phyloP scores from a whole-genome alignment of 2,329 filamentous ascomycete species.

The Phialemonium atrogriseum region DNA sequence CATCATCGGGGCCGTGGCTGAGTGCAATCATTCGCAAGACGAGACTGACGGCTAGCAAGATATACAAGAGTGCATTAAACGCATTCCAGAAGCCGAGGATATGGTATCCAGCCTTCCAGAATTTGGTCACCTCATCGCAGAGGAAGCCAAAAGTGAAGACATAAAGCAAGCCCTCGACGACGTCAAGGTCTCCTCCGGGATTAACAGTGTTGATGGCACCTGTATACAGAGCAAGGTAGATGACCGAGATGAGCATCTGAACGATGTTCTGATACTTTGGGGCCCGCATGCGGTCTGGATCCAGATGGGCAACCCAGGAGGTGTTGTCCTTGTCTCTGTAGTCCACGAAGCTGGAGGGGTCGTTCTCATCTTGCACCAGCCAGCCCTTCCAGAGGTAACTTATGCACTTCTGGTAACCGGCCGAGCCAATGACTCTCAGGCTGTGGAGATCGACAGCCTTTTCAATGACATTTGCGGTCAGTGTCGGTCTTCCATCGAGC shows the following conservation, averaged over 20 bases:
- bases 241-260: slow-evolving; percentile 74
- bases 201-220: slow-evolving; percentile 93
- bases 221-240: slow-evolving; percentile 82
- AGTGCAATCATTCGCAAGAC: slow-evolving; percentile 72
- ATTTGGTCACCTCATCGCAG: slow-evolving; percentile 77
- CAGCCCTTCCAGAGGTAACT: slow-evolving; percentile 89
- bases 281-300: slow-evolving; percentile 89
- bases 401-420: slow-evolving; percentile 94
- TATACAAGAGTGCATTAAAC: slow-evolving; percentile 81
- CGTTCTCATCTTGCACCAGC: slow-evolving; percentile 91
- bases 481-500: slow-evolving; percentile 60
- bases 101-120: slow-evolving; percentile 87
- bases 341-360: slow-evolving; percentile 81
- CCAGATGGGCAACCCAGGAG: slow-evolving; percentile 71
- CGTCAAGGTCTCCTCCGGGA: slow-evolving; percentile 70
- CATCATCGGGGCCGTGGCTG: slow-evolving; percentile 41
- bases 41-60: slow-evolving; percentile 70
- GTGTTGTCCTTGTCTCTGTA: slow-evolving; percentile 77
- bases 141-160: slow-evolving; percentile 87
- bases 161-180: slow-evolving; percentile 78
- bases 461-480: slow-evolving; percentile 82
- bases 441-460: slow-evolving; percentile 90
- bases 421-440: slow-evolving; percentile 77
- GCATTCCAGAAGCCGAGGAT: slow-evolving; percentile 97
- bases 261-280: slow-evolving; percentile 88